Conservation (phyloP, 2,329 filamentous ascomycete species). For the Apiospora kogelbergensis region DNA sequence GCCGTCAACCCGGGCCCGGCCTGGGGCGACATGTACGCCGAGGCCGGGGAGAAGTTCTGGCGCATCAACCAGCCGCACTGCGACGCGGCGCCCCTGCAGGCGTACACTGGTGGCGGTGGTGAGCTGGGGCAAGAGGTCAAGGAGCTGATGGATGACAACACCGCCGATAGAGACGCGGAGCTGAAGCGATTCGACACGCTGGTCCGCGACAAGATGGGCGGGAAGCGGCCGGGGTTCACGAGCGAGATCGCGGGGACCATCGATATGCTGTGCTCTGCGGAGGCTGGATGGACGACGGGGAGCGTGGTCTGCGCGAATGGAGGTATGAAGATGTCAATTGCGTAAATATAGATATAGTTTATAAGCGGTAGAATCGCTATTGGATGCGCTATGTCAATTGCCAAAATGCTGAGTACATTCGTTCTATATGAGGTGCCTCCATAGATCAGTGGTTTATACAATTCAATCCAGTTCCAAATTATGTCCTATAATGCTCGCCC, state of each 20-base stretch:
- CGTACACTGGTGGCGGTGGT: conserved; percentile 1
- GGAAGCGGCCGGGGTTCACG: conserved; percentile 13
- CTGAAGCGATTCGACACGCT: conserved; percentile 11
- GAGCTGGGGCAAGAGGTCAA: neutral
- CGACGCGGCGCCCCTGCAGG: conserved; percentile 15
- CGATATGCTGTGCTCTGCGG: conserved; percentile 21
- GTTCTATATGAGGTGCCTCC: neutral
- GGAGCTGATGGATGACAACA: neutral
- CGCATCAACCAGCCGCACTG: conserved; percentile 16
- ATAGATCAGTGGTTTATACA: neutral
- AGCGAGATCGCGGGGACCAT: conserved; percentile 21
- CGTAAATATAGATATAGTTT: neutral
- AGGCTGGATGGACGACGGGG: conserved; percentile 23
- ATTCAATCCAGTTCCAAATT: neutral
- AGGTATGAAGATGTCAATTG: conserved; percentile 19
- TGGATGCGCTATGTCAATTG: neutral
- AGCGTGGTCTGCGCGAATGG: conserved; percentile 23
- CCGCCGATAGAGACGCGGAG: neutral
- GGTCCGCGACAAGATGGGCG: conserved; percentile 14
- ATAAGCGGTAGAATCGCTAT: neutral
- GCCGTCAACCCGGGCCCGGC: conserved; percentile 28
- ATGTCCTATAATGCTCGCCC: neutral
- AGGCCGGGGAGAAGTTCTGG: conserved; percentile 13
- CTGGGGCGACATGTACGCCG: conserved; percentile 18
- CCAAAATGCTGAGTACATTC: neutral